Percentiles rank a stretch among this genome's conserved stretches.
Conservation (phyloP, 768 basidiomycete genomes). For the Fomitopsis serialis region DNA sequence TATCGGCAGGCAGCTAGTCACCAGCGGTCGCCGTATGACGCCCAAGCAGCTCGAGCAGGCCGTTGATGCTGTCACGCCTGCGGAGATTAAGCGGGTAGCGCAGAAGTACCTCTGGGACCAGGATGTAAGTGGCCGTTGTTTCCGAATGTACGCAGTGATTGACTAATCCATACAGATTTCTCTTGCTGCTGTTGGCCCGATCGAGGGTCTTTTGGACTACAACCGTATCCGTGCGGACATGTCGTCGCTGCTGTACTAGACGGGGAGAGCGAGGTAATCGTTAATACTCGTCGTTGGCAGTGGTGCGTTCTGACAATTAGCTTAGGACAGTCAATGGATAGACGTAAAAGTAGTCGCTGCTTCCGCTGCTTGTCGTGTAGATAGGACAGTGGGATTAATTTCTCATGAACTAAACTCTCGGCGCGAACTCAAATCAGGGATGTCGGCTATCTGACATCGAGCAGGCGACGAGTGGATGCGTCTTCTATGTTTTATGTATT, state of each 20-base stretch:
- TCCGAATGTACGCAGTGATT: constrained; percentile 1
- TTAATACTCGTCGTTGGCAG: background rate
- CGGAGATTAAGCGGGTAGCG: constrained; percentile 90
- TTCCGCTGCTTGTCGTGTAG: constrained; percentile 4
- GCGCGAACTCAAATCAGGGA: no score
- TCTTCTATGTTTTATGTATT: no score
- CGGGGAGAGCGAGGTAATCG: background rate
- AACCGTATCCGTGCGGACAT: constrained; percentile 81
- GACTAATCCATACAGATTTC: constrained; percentile 54
- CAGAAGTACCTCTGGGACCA: constrained; percentile 97
- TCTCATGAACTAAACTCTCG: background rate
- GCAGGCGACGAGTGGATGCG: no score
- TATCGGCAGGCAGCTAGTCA: constrained; percentile 96
- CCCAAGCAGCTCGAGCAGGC: constrained; percentile 93
- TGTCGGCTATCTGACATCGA: no score
- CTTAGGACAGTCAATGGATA: constrained; percentile 1
- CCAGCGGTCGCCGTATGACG: constrained; percentile 83
- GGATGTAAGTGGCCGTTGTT: constrained; percentile 52
- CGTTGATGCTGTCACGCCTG: constrained; percentile 81
- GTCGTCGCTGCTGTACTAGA: constrained; percentile 73
- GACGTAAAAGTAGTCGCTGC: constrained; percentile 8
- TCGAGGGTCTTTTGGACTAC: constrained; percentile 94
- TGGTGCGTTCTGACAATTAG: background rate
- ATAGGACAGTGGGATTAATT: constrained; percentile 6
- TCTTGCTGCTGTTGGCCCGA: constrained; percentile 82